Percentiles rank a stretch among this genome's conserved stretches.
These are phyloP conservation scores for Phaeosphaeria sp. DNA, from an alignment of 2,329 filamentous ascomycete genomes.

Conservation along the genomic window DNA sequence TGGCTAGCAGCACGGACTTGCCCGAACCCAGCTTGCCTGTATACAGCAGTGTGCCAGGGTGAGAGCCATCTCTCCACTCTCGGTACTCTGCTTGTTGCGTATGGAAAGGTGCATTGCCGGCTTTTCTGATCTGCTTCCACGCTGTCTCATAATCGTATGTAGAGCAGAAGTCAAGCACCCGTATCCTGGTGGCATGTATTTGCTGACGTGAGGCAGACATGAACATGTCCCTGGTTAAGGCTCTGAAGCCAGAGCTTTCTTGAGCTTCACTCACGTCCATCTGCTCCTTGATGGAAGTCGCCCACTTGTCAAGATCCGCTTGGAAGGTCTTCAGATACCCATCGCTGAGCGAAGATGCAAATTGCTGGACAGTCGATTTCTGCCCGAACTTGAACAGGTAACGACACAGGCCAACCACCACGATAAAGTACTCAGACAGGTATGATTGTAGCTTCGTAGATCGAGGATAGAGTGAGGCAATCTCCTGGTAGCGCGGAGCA, in stretches of 20 bases:
- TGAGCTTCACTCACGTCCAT: neutral
- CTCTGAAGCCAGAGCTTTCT: neutral
- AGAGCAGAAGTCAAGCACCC: no score
- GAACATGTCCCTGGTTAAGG: neutral
- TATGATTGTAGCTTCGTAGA: constrained; percentile 47
- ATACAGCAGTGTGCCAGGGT: constrained; percentile 39
- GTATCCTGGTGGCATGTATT: neutral
- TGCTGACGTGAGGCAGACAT: neutral
- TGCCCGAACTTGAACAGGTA: neutral
- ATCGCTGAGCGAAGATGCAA: neutral
- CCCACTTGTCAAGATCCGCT: neutral
- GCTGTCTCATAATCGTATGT: no score
- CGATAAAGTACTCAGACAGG: constrained; percentile 52
- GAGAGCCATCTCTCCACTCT: no score
- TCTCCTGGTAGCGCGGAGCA: constrained; percentile 49
- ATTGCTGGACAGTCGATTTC: neutral
- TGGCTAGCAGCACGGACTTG: constrained; percentile 55
- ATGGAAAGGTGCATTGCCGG: no score
- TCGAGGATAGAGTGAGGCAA: constrained; percentile 50
- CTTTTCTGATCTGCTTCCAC: no score
- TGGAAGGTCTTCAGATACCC: neutral
- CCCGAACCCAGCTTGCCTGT: constrained; percentile 54
- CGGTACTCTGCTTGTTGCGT: no score
- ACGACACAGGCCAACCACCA: constrained; percentile 35
- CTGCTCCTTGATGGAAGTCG: neutral